phyloP scores from a whole-genome alignment of 2,329 filamentous ascomycete genomes.

The Alternaria sp. region DNA sequence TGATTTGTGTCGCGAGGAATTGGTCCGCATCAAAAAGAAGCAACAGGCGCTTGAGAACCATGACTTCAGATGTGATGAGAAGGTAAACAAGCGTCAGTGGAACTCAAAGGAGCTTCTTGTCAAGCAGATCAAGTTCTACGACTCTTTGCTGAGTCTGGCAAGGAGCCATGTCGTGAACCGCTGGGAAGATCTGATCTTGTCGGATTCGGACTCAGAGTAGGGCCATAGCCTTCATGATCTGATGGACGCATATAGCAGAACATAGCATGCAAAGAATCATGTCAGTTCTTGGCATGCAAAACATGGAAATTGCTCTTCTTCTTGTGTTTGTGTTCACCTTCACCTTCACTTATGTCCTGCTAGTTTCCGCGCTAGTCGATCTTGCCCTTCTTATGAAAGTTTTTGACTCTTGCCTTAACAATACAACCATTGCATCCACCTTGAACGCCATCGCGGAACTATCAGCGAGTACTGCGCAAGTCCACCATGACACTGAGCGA shows the following conservation, averaged over 20 bases:
- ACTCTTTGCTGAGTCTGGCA: background rate
- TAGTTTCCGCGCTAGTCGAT: too few relatives aligned
- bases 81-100: background rate
- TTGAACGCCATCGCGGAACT: too few relatives aligned
- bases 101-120: background rate
- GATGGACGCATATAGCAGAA: background rate
- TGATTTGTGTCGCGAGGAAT: background rate
- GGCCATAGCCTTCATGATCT: background rate
- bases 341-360: too few relatives aligned
- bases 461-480: too few relatives aligned
- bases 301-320: background rate
- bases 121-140: background rate
- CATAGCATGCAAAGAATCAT: background rate
- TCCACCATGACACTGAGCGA: too few relatives aligned
- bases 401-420: too few relatives aligned
- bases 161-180: background rate
- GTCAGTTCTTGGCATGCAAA: background rate
- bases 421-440: too few relatives aligned
- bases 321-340: background rate
- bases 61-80: background rate
- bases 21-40: background rate
- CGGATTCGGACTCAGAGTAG: background rate
- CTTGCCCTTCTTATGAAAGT: accelerated
- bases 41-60: background rate
- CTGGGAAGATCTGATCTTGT: background rate